A percentile compares a stretch with the other conserved stretches of the same genome.
Evolutionary conservation across 768 basidiomycete genomes (phyloP).

Genomic region (Pluteus cervinus): DNA sequence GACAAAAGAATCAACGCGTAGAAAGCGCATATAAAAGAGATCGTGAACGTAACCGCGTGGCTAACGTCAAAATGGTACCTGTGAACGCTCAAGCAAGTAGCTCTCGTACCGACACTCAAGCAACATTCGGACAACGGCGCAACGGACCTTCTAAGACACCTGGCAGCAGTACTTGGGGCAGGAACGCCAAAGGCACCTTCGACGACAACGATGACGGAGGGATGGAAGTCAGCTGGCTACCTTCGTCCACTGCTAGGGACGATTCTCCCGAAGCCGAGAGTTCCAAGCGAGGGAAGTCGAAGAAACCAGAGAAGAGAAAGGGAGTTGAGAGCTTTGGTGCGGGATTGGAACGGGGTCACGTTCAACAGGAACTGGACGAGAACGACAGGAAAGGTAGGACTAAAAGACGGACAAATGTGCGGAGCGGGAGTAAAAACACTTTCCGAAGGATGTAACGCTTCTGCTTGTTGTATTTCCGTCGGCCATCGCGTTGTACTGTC

Average conservation of each 20-base stretch:
- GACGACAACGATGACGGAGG: conserved; percentile 46
- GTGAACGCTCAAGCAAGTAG: conserved; percentile 41
- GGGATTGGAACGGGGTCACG: conserved; percentile 80
- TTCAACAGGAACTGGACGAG: conserved; percentile 49
- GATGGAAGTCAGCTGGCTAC: conserved; percentile 84
- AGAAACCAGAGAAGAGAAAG: conserved; percentile 16
- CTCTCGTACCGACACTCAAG: conserved; percentile 36
- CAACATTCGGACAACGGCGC: conserved; percentile 71
- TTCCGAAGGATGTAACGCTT: conserved; percentile 49
- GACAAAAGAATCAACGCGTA: conserved; percentile 39
- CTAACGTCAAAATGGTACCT: conserved; percentile 61
- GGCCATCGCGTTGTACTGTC: too few species aligned
- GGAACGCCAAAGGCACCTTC: conserved; percentile 5
- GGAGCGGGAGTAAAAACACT: conserved; percentile 89
- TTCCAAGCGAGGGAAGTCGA: too few species aligned
- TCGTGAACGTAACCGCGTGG: conserved; percentile 36
- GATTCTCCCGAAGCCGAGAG: conserved; percentile 24
- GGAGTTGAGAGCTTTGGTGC: conserved; percentile 77
- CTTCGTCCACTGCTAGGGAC: conserved; percentile 37
- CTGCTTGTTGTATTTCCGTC: too few species aligned
- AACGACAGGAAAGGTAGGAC: conserved; percentile 75
- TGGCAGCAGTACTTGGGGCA: conserved; percentile 9
- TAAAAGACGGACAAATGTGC: conserved; percentile 66
- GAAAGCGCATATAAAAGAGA: conserved; percentile 39
- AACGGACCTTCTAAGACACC: conserved; percentile 14